Evolutionary conservation across 441 rosid genomes (phyloP), one percentile per base, ranked within the genome.

Genomic region (Brassica balearica): DNA sequence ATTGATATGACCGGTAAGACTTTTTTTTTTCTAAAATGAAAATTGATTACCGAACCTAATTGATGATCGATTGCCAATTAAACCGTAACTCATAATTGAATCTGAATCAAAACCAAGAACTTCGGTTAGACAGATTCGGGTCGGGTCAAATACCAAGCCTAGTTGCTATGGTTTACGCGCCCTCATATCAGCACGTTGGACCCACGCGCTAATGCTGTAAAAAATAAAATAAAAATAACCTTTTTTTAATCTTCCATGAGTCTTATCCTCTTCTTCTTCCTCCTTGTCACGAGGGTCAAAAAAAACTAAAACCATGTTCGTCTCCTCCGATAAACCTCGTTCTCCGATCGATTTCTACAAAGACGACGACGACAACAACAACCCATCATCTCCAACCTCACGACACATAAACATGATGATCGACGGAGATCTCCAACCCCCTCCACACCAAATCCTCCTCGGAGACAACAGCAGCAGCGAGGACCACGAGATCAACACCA

Each of bases 301-400:
- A 62, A 3, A 15, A 0, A 2, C 9, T 7, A 11, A 58, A 72
- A 29, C 17, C 51, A 77, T 65, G 73, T 76, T 65, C 29, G 41
- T n/a, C 83, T 89, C 77, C 84, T 89, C 77, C 85, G 69, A 66
- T 0, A 65, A 36, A 12, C 51, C 62, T 56, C 62, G 27, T 56
- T 56, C 62, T 8, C 62, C 62, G 8, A 56, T 56, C 25, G 62
- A 56, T 8, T 56, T 56, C 62, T 56, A 56, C 62, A 56, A 56
- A 56, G 62, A 56, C 27, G 62, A 8, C 60, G 3, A 7, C 61
- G 3, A 17, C 59, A n/a, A n/a, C 56, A 1, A 2, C 9, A 53
- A 53, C 55, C 22, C 23, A 55, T 48, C 56, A 55, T 53, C 60
- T 8, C 62, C 62, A 19, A 8, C 62, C 25, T 56, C 62, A 8